phyloP scores from a whole-genome alignment of 805 yeast species.

The Wickerhamomyces subpelliculosus region DNA sequence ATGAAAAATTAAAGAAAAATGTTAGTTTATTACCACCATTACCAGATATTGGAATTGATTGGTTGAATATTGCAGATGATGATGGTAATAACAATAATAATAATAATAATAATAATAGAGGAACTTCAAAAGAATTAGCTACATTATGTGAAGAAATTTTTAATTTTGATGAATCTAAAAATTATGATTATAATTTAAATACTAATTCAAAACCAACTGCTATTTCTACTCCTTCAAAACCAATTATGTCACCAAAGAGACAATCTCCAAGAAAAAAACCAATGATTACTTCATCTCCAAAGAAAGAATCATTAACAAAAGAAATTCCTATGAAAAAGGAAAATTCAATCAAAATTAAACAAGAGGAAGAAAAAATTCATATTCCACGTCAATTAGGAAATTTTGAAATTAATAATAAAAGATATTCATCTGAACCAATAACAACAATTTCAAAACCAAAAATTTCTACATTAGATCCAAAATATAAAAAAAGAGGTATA shows the following conservation, averaged over 20 bases:
- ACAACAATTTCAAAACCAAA: too few species aligned
- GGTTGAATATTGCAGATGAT: slow-evolving; percentile 14
- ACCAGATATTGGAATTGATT: slow-evolving; percentile 19
- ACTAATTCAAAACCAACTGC: background rate
- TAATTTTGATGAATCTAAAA: slow-evolving; percentile 6
- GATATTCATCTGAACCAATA: too few species aligned
- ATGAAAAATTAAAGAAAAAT: slow-evolving; percentile 12
- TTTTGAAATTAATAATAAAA: slow-evolving; percentile 4
- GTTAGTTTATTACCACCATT: slow-evolving; percentile 23
- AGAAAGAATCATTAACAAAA: too few species aligned
- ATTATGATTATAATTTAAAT: background rate
- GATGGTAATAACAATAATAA: slow-evolving; percentile 5
- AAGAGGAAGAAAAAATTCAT: slow-evolving; percentile 1
- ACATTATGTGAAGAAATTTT: slow-evolving; percentile 24
- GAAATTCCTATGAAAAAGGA: background rate
- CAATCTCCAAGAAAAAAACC: slow-evolving; percentile 1
- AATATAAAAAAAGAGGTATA: slow-evolving; percentile 9
- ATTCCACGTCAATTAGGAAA: slow-evolving; percentile 10
- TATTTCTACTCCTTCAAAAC: slow-evolving; percentile 6
- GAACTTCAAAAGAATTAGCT: slow-evolving; percentile 21
- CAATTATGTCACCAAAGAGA: slow-evolving; percentile 11
- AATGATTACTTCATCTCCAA: slow-evolving; percentile 2
- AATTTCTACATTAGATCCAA: slow-evolving; percentile 20
- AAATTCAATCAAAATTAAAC: background rate
- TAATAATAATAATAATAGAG: too few species aligned